Evolutionary conservation across 1,139 yeast genomes (phyloP), one percentile per base, ranked within the genome.

Genomic region (Debaryomyces sp.): DNA sequence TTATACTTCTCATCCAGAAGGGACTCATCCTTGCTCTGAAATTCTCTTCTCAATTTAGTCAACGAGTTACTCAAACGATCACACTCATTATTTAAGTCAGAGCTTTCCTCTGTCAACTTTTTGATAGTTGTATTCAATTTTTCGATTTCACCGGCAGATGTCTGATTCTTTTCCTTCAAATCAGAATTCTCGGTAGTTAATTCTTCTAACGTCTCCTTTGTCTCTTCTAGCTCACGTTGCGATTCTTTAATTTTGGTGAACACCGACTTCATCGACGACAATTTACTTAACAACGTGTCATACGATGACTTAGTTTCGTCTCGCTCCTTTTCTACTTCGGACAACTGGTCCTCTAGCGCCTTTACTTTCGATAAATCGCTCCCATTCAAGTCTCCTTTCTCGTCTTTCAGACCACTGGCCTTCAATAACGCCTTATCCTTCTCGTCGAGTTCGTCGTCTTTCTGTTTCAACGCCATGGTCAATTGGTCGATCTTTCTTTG

Each of bases 231-330:
- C 55, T 90, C 96, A 8, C 76, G 75, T 55, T 94, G 87, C 0
- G 95, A 77, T 51, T 82, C 85, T 60, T 87, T 87, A 90, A 87
- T 85, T 56, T 87, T 86, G 49, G 78, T 79, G 63, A 88, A 87
- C 2, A 87, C 78, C 0, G 87, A 71, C 60, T 89, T 90, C 89
- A 94, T 90, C 2, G 89, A 83, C 1, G 96, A 82, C 29, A 94
- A 73, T 62, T 89, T 81, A 54, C 84, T 86, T 50, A 91, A 70
- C 18, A 94, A 71, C n/a, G 79, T 76, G 55, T 90, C 89, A 62
- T 92, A 90, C 52, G 87, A 88, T 8, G 80, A 77, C 56, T 88
- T 87, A 26, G 82, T 77, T 33, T 83, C 81, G 51, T 84, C 89
- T 44, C 89, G 77, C 55, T 89, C 95, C 22, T 55, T 45, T 46